Conservation (phyloP, 345 rosid genomes). For the Geranium rotundifolium region DNA sequence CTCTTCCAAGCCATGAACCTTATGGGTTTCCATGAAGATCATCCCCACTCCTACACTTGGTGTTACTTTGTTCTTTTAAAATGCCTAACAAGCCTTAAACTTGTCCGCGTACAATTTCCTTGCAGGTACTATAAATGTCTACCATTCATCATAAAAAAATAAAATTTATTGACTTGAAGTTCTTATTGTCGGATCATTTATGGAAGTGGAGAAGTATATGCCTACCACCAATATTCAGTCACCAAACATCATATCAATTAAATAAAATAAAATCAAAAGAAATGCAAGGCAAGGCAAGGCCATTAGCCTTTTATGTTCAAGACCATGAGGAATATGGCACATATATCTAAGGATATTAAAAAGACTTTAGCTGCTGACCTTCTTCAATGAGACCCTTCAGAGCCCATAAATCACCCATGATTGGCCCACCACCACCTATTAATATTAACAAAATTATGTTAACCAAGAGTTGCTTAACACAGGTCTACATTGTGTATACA, state of each 20-base stretch:
- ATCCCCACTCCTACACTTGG: neutral
- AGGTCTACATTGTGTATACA: neutral
- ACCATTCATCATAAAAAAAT: neutral
- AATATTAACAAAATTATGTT: conserved; percentile 15
- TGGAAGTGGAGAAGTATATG: neutral
- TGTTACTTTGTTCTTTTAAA: neutral
- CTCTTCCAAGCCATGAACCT: neutral
- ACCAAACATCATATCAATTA: neutral
- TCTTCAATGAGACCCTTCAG: conserved; percentile 90
- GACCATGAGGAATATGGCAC: neutral
- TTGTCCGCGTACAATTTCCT: neutral
- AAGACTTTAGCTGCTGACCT: conserved; percentile 29
- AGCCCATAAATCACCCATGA: conserved; percentile 99
- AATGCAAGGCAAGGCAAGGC: neutral
- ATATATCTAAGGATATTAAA: neutral
- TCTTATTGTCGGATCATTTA: neutral
- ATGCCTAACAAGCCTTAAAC: neutral
- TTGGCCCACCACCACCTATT: conserved; percentile 95
- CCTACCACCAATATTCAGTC: neutral
- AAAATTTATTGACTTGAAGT: neutral
- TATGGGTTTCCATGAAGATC: neutral
- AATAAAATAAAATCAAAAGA: neutral
- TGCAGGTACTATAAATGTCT: neutral
- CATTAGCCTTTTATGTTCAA: neutral
- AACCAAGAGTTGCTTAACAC: conserved; percentile 5